Evolutionary conservation across 2,329 filamentous ascomycete species (phyloP), one percentile per base, ranked within the genome.

Genomic region (Epichloe gansuensis): DNA sequence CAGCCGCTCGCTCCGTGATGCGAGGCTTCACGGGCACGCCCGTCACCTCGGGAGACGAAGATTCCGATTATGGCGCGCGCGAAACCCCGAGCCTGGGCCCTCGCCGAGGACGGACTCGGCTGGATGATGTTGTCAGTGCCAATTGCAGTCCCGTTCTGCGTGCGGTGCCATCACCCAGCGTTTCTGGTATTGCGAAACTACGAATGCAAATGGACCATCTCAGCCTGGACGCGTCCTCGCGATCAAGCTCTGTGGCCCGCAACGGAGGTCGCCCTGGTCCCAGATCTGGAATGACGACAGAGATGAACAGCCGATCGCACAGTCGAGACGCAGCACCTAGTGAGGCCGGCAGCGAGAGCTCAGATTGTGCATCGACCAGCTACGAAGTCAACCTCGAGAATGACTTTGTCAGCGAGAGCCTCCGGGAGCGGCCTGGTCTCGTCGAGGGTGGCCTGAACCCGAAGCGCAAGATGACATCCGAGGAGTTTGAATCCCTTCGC

Each of bases 401-500:
- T 56, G 91, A 96, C 65, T 96, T 95, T 61, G 77, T 88, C 55
- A 93, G 87, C 65, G 78, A 81, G 61, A 80, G 75, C 59, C 71
- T 80, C 39, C 69, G 71, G 23, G 72, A 73, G 50, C 70, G 69
- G 49, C 65, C 68, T 39, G 66, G 65, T 52, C 71, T 71, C 59
- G 63, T 70, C 45, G 80, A 82, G 59, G 78, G 78, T 28, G 75
- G 77, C 15, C 67, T 81, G 52, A 68, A 77, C 60, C 63, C 75
- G 62, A 65, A 75, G 56, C 82, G 87, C 58, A 97, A 98, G 73
- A 96, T 97, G 86, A 86, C 85, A 8, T 84, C 90, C 2, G 81
- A 84, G 11, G 93, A 98, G 66, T 98, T 98, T 65, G 86, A 95
- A 62, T 82, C 87, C 11, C 73, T 98, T 49, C 87, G 88, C 48